These are phyloP conservation scores for Oryza brachyantha DNA, from an alignment of 176 grass and related monocot genomes.

Conservation along the genomic window DNA sequence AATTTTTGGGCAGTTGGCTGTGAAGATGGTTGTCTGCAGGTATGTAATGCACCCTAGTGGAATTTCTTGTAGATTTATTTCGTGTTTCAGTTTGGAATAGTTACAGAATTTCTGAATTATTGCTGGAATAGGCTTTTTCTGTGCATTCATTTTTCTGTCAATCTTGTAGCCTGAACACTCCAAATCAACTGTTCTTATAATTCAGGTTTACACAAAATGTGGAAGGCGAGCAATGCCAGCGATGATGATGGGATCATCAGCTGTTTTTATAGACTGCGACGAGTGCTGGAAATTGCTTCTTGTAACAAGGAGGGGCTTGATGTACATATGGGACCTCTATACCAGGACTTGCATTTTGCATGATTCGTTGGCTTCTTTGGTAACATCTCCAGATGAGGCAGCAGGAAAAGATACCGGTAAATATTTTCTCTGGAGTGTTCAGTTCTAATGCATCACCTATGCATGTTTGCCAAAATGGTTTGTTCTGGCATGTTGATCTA, in stretches of 20 bases:
- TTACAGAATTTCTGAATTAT: not conserved
- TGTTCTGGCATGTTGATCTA: conserved; percentile 12
- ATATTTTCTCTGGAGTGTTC: conserved; percentile 9
- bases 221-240: conserved; percentile 82
- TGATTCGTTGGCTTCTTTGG: conserved; percentile 73
- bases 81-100: not conserved
- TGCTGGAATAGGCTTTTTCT: not conserved
- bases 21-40: conserved; percentile 94
- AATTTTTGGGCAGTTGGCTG: conserved; percentile 96
- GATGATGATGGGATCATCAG: conserved; percentile 87
- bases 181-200: not conserved
- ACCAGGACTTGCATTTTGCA: conserved; percentile 73
- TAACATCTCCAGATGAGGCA: conserved; percentile 52
- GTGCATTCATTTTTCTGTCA: conserved; percentile 17
- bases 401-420: conserved; percentile 77
- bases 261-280: conserved; percentile 87
- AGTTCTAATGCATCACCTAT: conserved; percentile 14
- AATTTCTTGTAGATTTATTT: conserved; percentile 4
- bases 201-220: conserved; percentile 88
- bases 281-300: conserved; percentile 82
- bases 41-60: conserved; percentile 21
- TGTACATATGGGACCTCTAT: conserved; percentile 92
- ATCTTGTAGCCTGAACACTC: not conserved
- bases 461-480: conserved; percentile 7
- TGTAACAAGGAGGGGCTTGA: conserved; percentile 75